Evolutionary conservation across 2,329 filamentous ascomycete species (phyloP).

Genomic region (Colletotrichum magnum): DNA sequence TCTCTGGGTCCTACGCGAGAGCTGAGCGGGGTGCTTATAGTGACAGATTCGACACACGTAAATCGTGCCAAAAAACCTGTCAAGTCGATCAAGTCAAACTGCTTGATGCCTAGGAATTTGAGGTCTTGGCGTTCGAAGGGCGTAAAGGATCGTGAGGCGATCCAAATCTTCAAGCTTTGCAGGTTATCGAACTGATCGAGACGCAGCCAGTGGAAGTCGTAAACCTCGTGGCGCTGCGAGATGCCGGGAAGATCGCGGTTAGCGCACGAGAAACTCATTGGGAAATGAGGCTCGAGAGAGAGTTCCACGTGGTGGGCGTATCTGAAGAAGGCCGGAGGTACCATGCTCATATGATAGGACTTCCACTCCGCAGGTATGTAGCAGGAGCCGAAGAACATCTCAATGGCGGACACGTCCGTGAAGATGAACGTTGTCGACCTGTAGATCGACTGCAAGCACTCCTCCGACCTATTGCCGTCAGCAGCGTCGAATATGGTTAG

Average conservation of each 20-base stretch:
- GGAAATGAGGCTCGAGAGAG: slow-evolving; percentile 7
- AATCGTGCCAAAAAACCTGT: neutral
- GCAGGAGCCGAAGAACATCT: slow-evolving; percentile 19
- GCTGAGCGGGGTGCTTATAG: slow-evolving; percentile 5
- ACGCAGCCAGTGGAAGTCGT: slow-evolving; percentile 31
- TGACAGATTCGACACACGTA: neutral
- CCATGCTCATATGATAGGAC: neutral
- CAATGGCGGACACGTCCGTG: slow-evolving; percentile 6
- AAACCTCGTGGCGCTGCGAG: neutral
- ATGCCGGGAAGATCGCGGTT: neutral
- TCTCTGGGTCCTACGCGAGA: neutral
- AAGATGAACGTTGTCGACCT: slow-evolving; percentile 29
- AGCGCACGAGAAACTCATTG: slow-evolving; percentile 1
- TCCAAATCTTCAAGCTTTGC: slow-evolving; percentile 1
- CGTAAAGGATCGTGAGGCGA: neutral
- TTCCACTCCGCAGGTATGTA: neutral
- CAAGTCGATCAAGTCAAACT: neutral
- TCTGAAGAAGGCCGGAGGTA: neutral
- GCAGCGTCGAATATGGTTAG: neutral
- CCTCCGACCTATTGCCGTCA: neutral
- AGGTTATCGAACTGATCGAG: neutral
- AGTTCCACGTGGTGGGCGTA: slow-evolving; percentile 6
- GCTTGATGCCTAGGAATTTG: neutral
- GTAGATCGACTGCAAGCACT: slow-evolving; percentile 23
- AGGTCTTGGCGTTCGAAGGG: neutral